Percentiles rank a stretch among this genome's conserved stretches.
Evolutionary conservation across 768 basidiomycete species (phyloP).

Genomic region (Pisolithus microcarpus): DNA sequence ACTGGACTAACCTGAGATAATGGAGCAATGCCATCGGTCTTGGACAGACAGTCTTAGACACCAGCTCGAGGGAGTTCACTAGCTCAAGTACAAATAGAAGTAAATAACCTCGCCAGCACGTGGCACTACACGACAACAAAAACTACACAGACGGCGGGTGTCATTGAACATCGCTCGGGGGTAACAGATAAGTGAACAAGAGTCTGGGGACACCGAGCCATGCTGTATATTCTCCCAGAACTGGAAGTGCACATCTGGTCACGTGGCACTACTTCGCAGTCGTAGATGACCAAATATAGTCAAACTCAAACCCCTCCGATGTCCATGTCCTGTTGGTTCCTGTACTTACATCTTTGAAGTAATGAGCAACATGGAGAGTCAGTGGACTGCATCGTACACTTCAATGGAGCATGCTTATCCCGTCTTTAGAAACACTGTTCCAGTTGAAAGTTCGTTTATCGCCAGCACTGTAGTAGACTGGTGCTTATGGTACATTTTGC

Average conservation of each 20-base stretch:
- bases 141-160: too few species aligned
- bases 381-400: conserved; percentile 25
- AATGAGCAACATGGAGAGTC: conserved; percentile 89
- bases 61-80: background rate
- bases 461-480: conserved; percentile 5
- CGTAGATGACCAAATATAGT: too few species aligned
- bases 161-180: too few species aligned
- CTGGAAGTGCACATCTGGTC: too few species aligned
- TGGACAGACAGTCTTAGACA: background rate
- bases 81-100: too few species aligned
- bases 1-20: conserved; percentile 47
- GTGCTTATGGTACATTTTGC: conserved; percentile 6
- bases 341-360: background rate
- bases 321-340: background rate
- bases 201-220: too few species aligned
- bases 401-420: background rate
- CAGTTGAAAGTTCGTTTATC: conserved; percentile 77
- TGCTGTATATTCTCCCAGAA: too few species aligned
- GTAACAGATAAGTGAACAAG: too few species aligned
- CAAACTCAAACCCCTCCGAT: background rate
- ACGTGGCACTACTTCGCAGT: too few species aligned
- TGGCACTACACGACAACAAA: too few species aligned
- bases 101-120: too few species aligned
- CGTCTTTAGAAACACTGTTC: conserved; percentile 81
- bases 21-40: conserved; percentile 46